phyloP scores from a whole-genome alignment of 257 asterid genomes.

The Petrea volubilis region DNA sequence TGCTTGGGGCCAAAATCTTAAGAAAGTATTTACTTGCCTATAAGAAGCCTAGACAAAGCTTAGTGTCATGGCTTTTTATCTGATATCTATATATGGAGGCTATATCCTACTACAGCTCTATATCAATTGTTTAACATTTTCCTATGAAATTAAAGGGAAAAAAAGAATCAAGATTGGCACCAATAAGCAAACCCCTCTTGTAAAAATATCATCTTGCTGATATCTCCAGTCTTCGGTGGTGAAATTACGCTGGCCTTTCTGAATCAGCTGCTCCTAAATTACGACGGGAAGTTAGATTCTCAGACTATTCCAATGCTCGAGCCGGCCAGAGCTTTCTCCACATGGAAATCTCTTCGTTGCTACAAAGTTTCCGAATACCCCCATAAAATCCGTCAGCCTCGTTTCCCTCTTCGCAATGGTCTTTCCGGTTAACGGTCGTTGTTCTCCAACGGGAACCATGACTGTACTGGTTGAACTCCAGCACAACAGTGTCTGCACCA shows the following conservation, averaged over 20 bases:
- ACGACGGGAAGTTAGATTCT: neutral
- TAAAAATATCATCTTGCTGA: constrained; percentile 1
- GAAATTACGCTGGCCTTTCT: too few species aligned
- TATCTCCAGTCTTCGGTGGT: too few species aligned
- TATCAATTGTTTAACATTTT: constrained; percentile 13
- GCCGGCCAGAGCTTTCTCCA: constrained; percentile 81
- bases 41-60: constrained; percentile 21
- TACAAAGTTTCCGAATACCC: constrained; percentile 61
- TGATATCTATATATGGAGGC: too few species aligned
- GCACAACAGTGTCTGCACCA: constrained; percentile 56
- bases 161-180: constrained; percentile 7
- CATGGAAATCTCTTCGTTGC: constrained; percentile 52
- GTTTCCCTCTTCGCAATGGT: constrained; percentile 78
- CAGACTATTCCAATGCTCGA: constrained; percentile 55
- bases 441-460: constrained; percentile 84
- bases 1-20: neutral
- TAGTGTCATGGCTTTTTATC: too few species aligned
- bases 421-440: constrained; percentile 51
- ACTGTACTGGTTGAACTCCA: constrained; percentile 84
- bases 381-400: constrained; percentile 86
- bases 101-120: too few species aligned
- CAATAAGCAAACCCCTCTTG: constrained; percentile 14
- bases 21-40: constrained; percentile 19
- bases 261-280: too few species aligned
- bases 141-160: constrained; percentile 16